Conservation (phyloP, 495 filamentous ascomycete genomes). For the Aspergillus campestris region DNA sequence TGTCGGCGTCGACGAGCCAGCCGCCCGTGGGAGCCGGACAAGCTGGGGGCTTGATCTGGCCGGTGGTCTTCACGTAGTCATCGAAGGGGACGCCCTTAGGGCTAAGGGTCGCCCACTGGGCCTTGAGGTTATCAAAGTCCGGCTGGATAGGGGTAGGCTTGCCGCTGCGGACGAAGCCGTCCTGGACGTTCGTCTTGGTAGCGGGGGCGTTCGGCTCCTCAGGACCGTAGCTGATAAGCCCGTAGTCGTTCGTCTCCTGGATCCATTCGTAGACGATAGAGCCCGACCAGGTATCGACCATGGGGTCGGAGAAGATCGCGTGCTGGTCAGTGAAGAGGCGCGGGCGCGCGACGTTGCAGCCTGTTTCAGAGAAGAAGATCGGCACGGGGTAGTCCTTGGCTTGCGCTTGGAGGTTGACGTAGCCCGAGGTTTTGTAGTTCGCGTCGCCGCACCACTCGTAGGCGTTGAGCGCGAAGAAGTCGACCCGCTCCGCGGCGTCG, state of each 20-base stretch:
- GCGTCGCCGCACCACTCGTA: constrained; percentile 79
- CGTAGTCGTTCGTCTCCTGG: constrained; percentile 76
- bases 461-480: constrained; percentile 80
- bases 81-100: constrained; percentile 59
- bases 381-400: constrained; percentile 58
- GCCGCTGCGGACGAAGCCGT: constrained; percentile 61
- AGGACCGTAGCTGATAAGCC: constrained; percentile 69
- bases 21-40: constrained; percentile 67
- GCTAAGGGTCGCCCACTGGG: constrained; percentile 63
- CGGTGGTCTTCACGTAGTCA: constrained; percentile 53
- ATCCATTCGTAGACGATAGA: constrained; percentile 89
- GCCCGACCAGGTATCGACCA: constrained; percentile 72
- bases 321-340: constrained; percentile 69
- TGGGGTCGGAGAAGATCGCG: constrained; percentile 64
- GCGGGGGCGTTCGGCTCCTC: constrained; percentile 22
- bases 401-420: constrained; percentile 53
- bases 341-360: constrained; percentile 59
- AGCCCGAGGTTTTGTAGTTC: constrained; percentile 61
- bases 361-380: constrained; percentile 80
- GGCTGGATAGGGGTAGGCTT: constrained; percentile 66
- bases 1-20: constrained; percentile 65
- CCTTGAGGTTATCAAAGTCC: constrained; percentile 70
- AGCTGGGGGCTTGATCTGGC: constrained; percentile 42
- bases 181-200: constrained; percentile 41
- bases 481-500: constrained; percentile 60